Percentiles rank a stretch among this genome's conserved stretches.
phyloP scores from a whole-genome alignment of 2,329 filamentous ascomycete species.

The Fusarium sacchari region DNA sequence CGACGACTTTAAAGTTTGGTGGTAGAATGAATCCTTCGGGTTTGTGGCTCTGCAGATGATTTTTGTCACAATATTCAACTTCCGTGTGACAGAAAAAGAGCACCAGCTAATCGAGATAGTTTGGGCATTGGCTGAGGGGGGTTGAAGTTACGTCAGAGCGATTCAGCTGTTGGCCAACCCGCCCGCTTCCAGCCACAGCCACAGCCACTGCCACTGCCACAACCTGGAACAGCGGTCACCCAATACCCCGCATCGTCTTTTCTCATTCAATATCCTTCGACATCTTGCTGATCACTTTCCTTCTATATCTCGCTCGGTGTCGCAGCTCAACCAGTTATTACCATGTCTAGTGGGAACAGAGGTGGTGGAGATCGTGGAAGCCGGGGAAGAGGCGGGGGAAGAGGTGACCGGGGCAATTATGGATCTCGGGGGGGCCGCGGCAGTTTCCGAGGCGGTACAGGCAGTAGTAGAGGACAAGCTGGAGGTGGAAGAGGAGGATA shows the following conservation, averaged over 20 bases:
- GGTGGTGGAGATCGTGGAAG: background rate
- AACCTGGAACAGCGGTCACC: background rate
- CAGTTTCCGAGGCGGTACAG: background rate
- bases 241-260: background rate
- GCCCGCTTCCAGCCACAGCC: background rate
- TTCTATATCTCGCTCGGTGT: background rate
- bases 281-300: background rate
- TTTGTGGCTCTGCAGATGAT: background rate
- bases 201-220: background rate
- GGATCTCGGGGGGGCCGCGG: background rate
- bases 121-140: background rate
- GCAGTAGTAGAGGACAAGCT: background rate
- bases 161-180: background rate
- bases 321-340: background rate
- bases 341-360: background rate
- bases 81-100: background rate
- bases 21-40: accelerated
- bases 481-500: background rate
- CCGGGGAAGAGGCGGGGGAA: background rate
- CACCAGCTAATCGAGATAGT: background rate
- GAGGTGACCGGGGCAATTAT: background rate
- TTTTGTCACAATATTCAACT: background rate
- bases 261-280: background rate
- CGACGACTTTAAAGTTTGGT: background rate
- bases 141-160: background rate